Evolutionary conservation across 2,329 filamentous ascomycete genomes (phyloP), one percentile per base, ranked within the genome.

Genomic region (Sporothrix curviconia): DNA sequence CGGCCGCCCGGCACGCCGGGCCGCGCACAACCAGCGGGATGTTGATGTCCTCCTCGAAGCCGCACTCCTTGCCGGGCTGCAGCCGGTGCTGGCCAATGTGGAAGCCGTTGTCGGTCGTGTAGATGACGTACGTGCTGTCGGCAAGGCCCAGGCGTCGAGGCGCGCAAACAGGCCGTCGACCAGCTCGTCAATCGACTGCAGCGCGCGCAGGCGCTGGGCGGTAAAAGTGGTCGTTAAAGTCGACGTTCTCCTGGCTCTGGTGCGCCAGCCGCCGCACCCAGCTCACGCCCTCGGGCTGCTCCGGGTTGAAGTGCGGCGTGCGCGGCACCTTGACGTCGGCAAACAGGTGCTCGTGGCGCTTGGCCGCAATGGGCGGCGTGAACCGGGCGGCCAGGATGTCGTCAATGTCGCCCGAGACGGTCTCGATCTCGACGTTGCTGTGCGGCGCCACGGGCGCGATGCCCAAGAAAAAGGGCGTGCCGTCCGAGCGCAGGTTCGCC

Each of bases 381-480:
- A 80, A 58, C 15, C 30, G 25, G 46, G 24, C 59, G 7, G 36
- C 42, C 3, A 50, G 22, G 40, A 55, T 36, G 43, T 68, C 62
- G 3, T 64, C 60, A 58, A 65, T 12, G 28, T 22, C 24, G 53
- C 25, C 47, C 40, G 61, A 60, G 47, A n/a, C 7, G 5, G 0
- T 19, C 7, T 8, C 22, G 17, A 54, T 61, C 43, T 73, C 69
- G 4, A 78, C 71, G 59, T 84, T 82, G 22, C 78, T 78, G 63
- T 90, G 87, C 0, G 87, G 86, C 0, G 82, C 85, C 6, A 85
- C 77, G 0, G 86, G 87, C 0, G 86, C 82, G 8, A 87, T 74
- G 0, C 77, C 78, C 4, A 90, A 67, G 65, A 90, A 89, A 69
- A 89, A 90, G 0, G 87, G 87, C 51, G 77, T 73, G 0, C 74